phyloP scores from a whole-genome alignment of 2,329 filamentous ascomycete genomes.

The Chaetomium globosum region DNA sequence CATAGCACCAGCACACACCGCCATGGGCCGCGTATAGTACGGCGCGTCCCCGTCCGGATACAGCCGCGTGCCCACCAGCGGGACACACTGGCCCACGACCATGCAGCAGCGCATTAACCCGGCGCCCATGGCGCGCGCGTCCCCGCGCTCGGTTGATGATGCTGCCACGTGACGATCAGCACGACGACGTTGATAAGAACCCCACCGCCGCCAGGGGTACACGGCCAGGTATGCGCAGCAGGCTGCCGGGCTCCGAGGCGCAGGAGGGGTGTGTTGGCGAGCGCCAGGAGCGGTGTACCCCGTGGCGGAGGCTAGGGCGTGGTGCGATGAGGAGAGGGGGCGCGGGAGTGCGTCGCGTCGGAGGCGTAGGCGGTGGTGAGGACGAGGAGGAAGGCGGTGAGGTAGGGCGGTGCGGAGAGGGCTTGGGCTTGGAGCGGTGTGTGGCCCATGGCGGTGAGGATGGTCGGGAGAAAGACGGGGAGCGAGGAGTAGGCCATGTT shows the following conservation, averaged over 20 bases:
- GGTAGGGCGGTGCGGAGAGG: slow-evolving; percentile 78
- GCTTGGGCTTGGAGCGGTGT: slow-evolving; percentile 69
- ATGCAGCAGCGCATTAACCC: slow-evolving; percentile 83
- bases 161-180: slow-evolving; percentile 82
- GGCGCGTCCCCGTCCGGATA: slow-evolving; percentile 64
- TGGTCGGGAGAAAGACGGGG: slow-evolving; percentile 83
- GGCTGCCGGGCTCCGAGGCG: slow-evolving; percentile 43
- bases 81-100: slow-evolving; percentile 77
- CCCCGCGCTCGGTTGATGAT: slow-evolving; percentile 79
- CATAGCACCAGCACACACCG: slow-evolving; percentile 65
- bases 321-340: slow-evolving; percentile 67
- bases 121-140: slow-evolving; percentile 69
- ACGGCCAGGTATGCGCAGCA: slow-evolving; percentile 71
- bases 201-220: slow-evolving; percentile 76
- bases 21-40: slow-evolving; percentile 66
- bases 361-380: slow-evolving; percentile 72
- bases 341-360: slow-evolving; percentile 66
- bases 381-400: slow-evolving; percentile 72
- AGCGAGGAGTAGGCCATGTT: slow-evolving; percentile 88
- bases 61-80: slow-evolving; percentile 67
- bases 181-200: slow-evolving; percentile 84
- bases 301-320: slow-evolving; percentile 65
- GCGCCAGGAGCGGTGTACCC: slow-evolving; percentile 63
- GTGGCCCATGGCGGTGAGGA: slow-evolving; percentile 76
- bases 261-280: slow-evolving; percentile 60